A percentile compares a stretch with the other conserved stretches of the same genome.
Conservation (phyloP, 2,329 filamentous ascomycete species). For the Botrytis fabae region DNA sequence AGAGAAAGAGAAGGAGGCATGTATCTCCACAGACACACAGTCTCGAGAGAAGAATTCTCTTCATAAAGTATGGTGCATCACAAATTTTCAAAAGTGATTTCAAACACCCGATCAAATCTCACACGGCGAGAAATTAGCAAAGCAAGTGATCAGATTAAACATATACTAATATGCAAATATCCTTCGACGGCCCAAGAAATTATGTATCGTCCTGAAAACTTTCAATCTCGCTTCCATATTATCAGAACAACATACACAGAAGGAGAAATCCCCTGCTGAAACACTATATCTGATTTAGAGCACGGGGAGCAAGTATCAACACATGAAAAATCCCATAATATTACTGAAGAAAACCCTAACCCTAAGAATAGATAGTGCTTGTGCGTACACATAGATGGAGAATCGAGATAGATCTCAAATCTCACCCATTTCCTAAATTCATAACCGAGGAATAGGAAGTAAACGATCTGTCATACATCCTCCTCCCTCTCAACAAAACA, state of each 20-base stretch:
- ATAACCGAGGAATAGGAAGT: background rate
- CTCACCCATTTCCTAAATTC: background rate
- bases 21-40: background rate
- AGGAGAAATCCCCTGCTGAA: background rate
- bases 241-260: background rate
- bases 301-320: background rate
- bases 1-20: background rate
- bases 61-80: background rate
- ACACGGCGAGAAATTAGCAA: too few species aligned
- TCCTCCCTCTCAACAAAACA: rapidly evolving
- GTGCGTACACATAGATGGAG: too few species aligned
- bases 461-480: background rate
- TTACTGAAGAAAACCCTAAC: background rate
- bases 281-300: background rate
- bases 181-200: background rate
- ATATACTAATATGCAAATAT: background rate
- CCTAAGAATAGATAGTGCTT: background rate
- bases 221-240: background rate
- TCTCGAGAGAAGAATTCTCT: background rate
- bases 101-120: background rate
- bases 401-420: background rate
- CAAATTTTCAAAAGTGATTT: background rate
- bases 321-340: background rate
- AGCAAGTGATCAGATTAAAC: too few species aligned
- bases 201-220: rapidly evolving